These are phyloP conservation scores for Euphrasia arctica DNA, from an alignment of 305 asterid genomes.

Conservation along the genomic window DNA sequence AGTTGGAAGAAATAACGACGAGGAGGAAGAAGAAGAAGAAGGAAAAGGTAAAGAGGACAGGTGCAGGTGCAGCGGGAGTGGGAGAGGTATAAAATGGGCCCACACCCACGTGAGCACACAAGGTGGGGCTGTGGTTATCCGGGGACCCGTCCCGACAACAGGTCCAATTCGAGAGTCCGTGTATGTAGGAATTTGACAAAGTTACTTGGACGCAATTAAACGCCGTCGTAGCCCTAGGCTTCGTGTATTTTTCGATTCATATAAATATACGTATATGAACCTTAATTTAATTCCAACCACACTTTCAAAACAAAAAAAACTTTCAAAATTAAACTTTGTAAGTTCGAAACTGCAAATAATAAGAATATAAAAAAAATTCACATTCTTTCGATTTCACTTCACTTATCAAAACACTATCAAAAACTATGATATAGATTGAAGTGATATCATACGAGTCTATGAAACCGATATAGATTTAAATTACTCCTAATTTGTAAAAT, in stretches of 20 bases:
- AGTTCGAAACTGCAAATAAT: too few species aligned
- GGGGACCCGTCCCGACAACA: conserved; percentile 22
- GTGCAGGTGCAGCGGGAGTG: neutral
- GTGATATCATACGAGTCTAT: too few species aligned
- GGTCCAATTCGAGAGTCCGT: neutral
- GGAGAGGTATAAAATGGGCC: neutral
- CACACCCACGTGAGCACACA: conserved; percentile 29
- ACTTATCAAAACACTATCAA: too few species aligned
- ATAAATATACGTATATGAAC: too few species aligned
- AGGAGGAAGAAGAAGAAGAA: neutral
- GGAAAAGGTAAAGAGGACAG: neutral
- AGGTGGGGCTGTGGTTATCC: conserved; percentile 25
- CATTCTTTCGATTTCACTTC: too few species aligned
- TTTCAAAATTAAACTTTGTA: too few species aligned
- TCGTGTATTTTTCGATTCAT: neutral
- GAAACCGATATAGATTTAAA: too few species aligned
- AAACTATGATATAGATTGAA: too few species aligned
- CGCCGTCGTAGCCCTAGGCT: neutral
- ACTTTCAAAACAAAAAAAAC: too few species aligned
- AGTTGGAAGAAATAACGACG: neutral
- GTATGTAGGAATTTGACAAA: neutral
- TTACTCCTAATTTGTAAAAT: too few species aligned
- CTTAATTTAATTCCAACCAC: too few species aligned
- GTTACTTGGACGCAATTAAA: neutral
- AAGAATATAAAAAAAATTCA: too few species aligned